These are phyloP conservation scores for Apiotrichum porosum DNA, from an alignment of 1,284 basidiomycete species.

Conservation along the genomic window DNA sequence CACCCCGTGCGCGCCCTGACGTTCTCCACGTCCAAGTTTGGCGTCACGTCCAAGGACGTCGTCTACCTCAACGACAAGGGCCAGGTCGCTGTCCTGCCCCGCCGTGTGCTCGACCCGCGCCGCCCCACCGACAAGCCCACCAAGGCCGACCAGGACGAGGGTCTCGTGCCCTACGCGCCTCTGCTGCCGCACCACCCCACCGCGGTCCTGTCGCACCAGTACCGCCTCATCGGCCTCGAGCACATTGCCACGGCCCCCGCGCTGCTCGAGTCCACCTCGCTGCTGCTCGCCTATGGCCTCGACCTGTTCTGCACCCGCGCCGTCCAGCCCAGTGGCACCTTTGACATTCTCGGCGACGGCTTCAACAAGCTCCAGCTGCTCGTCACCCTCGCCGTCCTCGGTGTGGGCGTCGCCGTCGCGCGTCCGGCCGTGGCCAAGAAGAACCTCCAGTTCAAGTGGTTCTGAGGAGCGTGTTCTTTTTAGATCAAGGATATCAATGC, in stretches of 20 bases:
- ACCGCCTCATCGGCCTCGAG: constrained; percentile 62
- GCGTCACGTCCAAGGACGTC: constrained; percentile 80
- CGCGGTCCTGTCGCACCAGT: constrained; percentile 54
- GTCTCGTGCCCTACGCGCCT: constrained; percentile 78
- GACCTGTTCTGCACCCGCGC: constrained; percentile 77
- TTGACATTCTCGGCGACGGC: constrained; percentile 83
- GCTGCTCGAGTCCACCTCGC: constrained; percentile 81
- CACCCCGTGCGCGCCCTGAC: constrained; percentile 64
- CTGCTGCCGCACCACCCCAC: constrained; percentile 68
- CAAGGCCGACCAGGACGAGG: constrained; percentile 74
- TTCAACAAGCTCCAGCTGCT: constrained; percentile 94
- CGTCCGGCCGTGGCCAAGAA: constrained; percentile 50
- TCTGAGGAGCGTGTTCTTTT: too few species aligned
- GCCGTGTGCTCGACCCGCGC: constrained; percentile 74
- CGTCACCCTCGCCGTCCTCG: constrained; percentile 69
- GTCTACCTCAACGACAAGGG: constrained; percentile 72
- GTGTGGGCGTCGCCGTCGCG: constrained; percentile 66
- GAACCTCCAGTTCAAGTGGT: constrained; percentile 44
- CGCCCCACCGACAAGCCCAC: constrained; percentile 74
- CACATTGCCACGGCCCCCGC: constrained; percentile 71
- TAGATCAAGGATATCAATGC: too few species aligned
- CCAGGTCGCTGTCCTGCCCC: constrained; percentile 70
- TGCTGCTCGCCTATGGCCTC: constrained; percentile 80
- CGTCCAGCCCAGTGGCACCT: constrained; percentile 79
- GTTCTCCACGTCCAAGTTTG: constrained; percentile 76